A percentile compares a stretch with the other conserved stretches of the same genome.
Conservation (phyloP, 352 stramenopile species). For the Globisporangium lucens region DNA sequence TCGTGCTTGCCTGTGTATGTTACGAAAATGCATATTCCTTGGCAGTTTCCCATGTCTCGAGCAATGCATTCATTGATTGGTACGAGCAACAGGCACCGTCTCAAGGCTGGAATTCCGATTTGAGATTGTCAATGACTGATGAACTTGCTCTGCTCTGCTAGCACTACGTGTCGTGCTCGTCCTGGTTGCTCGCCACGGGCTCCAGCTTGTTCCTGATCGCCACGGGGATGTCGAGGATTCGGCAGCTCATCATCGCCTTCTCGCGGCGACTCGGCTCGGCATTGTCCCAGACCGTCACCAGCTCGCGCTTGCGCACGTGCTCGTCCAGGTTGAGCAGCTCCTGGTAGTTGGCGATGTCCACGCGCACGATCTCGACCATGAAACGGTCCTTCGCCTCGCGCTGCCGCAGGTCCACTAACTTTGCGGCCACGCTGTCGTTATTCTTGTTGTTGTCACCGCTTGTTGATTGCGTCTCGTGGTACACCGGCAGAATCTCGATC, state of each 20-base stretch:
- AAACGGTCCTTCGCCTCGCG: conserved; percentile 69
- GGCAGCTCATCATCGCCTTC: conserved; percentile 40
- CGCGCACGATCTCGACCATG: conserved; percentile 60
- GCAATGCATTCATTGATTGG: background rate
- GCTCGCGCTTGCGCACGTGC: conserved; percentile 27
- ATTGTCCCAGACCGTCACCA: conserved; percentile 46
- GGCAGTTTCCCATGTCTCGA: background rate
- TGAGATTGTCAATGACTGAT: background rate
- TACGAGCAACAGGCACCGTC: background rate
- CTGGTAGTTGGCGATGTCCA: conserved; percentile 35
- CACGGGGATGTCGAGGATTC: conserved; percentile 16
- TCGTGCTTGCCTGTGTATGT: background rate
- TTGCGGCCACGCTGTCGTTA: background rate
- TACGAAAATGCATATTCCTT: background rate
- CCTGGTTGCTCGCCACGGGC: conserved; percentile 1
- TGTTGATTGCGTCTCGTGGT: background rate
- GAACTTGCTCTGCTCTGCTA: background rate
- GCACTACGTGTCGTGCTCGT: conserved; percentile 16
- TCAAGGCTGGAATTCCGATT: background rate
- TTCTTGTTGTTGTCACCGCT: background rate
- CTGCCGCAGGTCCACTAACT: conserved; percentile 23
- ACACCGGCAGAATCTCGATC: conserved; percentile 55
- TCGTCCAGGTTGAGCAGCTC: conserved; percentile 42
- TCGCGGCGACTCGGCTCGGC: conserved; percentile 23
- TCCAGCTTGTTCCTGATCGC: background rate